phyloP scores from a whole-genome alignment of 306 rosid species.

The Datisca glomerata region DNA sequence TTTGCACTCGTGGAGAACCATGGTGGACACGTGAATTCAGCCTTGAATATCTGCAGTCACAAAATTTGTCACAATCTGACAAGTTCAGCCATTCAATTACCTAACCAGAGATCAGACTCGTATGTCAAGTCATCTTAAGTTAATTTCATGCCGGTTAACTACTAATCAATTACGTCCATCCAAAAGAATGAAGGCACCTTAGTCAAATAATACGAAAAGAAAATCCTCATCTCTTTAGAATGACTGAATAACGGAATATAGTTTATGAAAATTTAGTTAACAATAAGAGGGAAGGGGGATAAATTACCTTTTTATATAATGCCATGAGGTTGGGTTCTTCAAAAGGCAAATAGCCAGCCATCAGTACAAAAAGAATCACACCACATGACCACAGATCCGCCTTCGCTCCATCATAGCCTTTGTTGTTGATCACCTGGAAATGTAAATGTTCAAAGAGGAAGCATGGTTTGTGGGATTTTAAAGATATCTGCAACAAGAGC shows the following conservation, averaged over 20 bases:
- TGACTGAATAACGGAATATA: too few species aligned
- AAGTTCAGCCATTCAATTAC: too few species aligned
- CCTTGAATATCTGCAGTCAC: conserved; percentile 70
- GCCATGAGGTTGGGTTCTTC: conserved; percentile 76
- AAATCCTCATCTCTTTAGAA: too few species aligned
- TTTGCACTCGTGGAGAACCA: conserved; percentile 94
- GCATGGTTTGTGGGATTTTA: conserved; percentile 8
- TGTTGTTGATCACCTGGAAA: conserved; percentile 73
- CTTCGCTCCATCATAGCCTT: conserved; percentile 89
- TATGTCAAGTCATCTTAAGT: too few species aligned
- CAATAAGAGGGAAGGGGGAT: too few species aligned
- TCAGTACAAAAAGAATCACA: conserved; percentile 75
- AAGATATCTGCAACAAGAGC: conserved; percentile 6
- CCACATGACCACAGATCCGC: conserved; percentile 99
- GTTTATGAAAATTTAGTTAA: too few species aligned
- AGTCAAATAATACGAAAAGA: too few species aligned
- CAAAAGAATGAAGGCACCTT: too few species aligned
- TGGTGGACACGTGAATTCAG: conserved; percentile 69
- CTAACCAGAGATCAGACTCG: too few species aligned
- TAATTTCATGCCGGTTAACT: too few species aligned
- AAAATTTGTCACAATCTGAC: too few species aligned
- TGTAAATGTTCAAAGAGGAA: conserved; percentile 15
- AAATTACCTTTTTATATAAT: conserved; percentile 71
- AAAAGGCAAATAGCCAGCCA: conserved; percentile 95
- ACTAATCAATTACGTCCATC: too few species aligned